Base-by-base conservation (phyloP, 2,329 filamentous ascomycete genomes). In the Scedosporium boydii region DNA sequence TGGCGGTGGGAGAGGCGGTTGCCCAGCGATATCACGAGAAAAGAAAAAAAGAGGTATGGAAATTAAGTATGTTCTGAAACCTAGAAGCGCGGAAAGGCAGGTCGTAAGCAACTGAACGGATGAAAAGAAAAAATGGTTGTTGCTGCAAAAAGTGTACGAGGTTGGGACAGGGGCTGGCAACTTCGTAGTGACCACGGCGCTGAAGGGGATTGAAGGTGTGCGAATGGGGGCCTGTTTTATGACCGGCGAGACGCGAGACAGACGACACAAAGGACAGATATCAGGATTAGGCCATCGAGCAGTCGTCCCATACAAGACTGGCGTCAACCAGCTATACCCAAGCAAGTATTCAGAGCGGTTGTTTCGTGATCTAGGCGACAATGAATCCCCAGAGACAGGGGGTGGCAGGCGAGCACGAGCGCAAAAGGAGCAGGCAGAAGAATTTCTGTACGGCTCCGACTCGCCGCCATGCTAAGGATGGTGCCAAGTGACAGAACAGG, bases 1-100 rank as follows among this genome's bases (percentile, higher is more conserved):
- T 69, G 65, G 66, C 67, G 68, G 67, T 66, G 62, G 67, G 67
- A 69, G 66, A 69, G 65, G 55, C 34, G 55, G 55, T 27, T 60
- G 16, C 42, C 42, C 42, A 23, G 34, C 16, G 58, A 51, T 51
- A 53, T 60, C 38, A 60, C 26, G 44, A 53, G 46, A 38, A 34
- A 60, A 23, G 23, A 29, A 29, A 26, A 29, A 26, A n/a, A 16
- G 44, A 23, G 3, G 27, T 9, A n/a, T 60, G 59, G 41, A 55
- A 16, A 23, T 14, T 23, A 55, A 14, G 23, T 7, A 55, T 55
- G 21, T 29, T 55, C 51, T 27, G 51, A 55, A 27, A 23, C 51
- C 51, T 55, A 55, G 51, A 55, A 14, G 23, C 3, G 21, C 21
- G 51, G 51, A 51, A 53, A 53, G 44, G 16, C 29, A 48, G n/a